Conservation (phyloP, 1,139 yeast genomes). For the Pichia cactophila region DNA sequence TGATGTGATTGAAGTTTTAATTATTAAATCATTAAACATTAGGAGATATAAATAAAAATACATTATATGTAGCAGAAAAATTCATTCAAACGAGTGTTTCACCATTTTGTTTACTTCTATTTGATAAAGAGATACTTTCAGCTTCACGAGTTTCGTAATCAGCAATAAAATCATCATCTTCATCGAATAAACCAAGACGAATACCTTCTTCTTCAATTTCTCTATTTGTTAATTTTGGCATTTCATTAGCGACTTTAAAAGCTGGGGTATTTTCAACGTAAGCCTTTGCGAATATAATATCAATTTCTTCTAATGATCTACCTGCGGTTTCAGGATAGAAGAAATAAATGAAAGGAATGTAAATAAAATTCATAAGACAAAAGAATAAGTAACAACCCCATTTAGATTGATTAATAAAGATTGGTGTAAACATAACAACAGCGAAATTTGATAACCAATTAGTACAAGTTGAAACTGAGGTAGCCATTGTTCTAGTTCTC, state of each 20-base stretch:
- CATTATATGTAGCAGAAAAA: constrained; percentile 11
- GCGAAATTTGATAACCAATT: constrained; percentile 45
- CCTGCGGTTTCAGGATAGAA: constrained; percentile 64
- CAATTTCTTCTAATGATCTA: constrained; percentile 55
- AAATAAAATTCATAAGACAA: constrained; percentile 33
- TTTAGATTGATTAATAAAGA: constrained; percentile 34
- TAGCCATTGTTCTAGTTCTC: constrained; percentile 37
- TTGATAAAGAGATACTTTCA: neutral
- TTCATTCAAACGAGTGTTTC: neutral
- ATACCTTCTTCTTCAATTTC: constrained; percentile 44
- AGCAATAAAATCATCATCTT: constrained; percentile 21
- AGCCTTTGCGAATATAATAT: constrained; percentile 47
- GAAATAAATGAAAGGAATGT: constrained; percentile 57
- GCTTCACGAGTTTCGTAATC: constrained; percentile 1
- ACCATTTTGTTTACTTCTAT: neutral
- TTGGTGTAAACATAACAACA: constrained; percentile 43
- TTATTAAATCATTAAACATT: neutral
- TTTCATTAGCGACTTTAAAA: constrained; percentile 43
- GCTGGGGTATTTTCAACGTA: constrained; percentile 39
- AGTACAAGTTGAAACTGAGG: constrained; percentile 42
- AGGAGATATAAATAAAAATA: neutral
- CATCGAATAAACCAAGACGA: constrained; percentile 43
- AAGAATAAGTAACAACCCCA: constrained; percentile 39
- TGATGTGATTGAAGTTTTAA: constrained; percentile 13
- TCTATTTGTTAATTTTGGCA: constrained; percentile 39